These are phyloP conservation scores for Euclidium syriacum DNA, from an alignment of 345 rosid genomes.

Conservation along the genomic window DNA sequence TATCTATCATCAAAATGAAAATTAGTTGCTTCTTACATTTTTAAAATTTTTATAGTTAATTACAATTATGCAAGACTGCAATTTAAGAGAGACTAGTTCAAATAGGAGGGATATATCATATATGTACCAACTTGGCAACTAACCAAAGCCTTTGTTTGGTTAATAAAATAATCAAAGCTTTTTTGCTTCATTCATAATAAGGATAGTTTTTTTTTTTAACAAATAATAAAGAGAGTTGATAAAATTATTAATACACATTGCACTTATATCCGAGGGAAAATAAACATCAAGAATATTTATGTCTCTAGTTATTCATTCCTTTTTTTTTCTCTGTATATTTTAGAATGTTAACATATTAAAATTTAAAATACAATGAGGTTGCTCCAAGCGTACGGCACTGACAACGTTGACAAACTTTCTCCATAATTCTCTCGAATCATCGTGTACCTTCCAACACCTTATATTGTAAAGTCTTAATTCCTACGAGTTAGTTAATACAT, in stretches of 20 bases:
- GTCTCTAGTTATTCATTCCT: not conserved
- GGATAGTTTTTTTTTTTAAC: too few species aligned
- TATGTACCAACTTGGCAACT: too few species aligned
- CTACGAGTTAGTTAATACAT: not conserved
- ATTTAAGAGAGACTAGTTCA: too few species aligned
- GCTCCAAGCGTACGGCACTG: constrained; percentile 19
- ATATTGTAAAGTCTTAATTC: not conserved
- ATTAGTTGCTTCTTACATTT: too few species aligned
- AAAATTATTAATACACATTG: not conserved
- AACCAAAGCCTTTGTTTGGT: not conserved
- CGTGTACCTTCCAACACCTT: constrained; percentile 11
- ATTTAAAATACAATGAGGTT: too few species aligned
- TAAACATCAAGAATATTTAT: not conserved
- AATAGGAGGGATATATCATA: too few species aligned
- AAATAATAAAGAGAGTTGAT: too few species aligned
- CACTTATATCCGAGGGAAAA: not conserved
- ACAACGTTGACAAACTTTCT: constrained; percentile 25
- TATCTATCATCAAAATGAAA: too few species aligned
- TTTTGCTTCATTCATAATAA: not conserved
- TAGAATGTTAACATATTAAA: too few species aligned
- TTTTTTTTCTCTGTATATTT: not conserved
- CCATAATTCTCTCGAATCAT: constrained; percentile 31
- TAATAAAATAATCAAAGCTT: too few species aligned
- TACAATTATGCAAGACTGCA: too few species aligned
- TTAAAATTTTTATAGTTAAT: too few species aligned